Evolutionary conservation across 2,329 filamentous ascomycete genomes (phyloP).

Genomic region (Tricladium varicosporioides): DNA sequence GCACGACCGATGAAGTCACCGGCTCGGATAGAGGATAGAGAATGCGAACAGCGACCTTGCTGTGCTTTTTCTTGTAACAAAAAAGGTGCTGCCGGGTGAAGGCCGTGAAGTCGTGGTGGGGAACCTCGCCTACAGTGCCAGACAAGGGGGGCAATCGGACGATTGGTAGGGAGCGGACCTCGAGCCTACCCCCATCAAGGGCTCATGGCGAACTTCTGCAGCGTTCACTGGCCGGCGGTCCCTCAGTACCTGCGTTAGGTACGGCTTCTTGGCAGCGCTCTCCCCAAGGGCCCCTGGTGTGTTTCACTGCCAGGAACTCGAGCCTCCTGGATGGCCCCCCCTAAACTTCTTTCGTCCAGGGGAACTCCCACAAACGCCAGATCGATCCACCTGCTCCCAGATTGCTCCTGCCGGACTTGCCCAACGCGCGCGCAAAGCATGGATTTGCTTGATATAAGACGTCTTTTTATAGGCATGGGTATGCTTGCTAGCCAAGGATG

Average conservation of each 20-base stretch:
- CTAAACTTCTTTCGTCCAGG: background rate
- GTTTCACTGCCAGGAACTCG: background rate
- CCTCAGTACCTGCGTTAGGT: background rate
- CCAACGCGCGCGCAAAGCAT: conserved; percentile 7
- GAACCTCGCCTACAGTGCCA: background rate
- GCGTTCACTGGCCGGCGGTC: background rate
- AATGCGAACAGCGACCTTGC: too few relatives aligned
- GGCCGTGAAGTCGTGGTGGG: background rate
- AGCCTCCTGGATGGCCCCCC: background rate
- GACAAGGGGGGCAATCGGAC: background rate
- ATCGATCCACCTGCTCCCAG: background rate
- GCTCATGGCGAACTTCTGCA: background rate
- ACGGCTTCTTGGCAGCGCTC: background rate
- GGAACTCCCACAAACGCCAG: background rate
- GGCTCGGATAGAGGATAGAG: background rate
- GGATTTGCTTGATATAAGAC: background rate
- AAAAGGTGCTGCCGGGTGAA: background rate
- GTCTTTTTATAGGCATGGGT: background rate
- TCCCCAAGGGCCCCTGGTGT: background rate
- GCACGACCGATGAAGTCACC: background rate
- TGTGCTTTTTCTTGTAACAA: background rate
- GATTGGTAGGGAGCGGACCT: background rate
- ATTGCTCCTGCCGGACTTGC: conserved; percentile 2
- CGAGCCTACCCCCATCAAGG: background rate
- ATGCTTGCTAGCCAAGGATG: background rate